phyloP scores from a whole-genome alignment of 1,139 yeast species.

The Scheffersomyces titani region DNA sequence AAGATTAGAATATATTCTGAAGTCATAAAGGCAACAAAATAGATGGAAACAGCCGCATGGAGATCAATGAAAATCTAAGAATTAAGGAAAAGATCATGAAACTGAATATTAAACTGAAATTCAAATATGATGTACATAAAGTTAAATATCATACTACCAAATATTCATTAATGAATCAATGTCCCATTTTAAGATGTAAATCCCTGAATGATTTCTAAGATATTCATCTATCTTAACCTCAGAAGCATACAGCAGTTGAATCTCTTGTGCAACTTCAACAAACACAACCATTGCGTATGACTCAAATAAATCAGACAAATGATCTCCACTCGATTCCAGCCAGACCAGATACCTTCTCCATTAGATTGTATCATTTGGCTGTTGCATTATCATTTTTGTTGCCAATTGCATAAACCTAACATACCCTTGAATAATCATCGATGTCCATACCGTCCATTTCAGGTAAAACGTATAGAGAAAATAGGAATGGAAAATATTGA shows the following conservation, averaged over 20 bases:
- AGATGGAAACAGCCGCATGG: constrained; percentile 1
- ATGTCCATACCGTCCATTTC: constrained; percentile 55
- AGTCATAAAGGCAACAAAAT: constrained; percentile 1
- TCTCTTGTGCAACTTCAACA: no score
- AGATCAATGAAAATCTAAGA: background rate
- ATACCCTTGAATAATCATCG: constrained; percentile 56
- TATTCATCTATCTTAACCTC: background rate
- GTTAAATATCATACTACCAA: background rate
- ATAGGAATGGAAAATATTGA: background rate
- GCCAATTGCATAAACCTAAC: constrained; percentile 18
- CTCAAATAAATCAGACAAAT: background rate
- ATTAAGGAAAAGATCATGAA: background rate
- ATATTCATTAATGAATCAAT: background rate
- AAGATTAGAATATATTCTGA: constrained; percentile 9
- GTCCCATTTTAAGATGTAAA: no score
- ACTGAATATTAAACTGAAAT: background rate
- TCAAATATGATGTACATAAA: background rate
- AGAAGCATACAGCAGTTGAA: background rate
- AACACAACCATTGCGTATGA: background rate
- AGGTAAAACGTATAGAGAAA: background rate
- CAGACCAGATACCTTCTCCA: background rate
- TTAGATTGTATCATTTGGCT: background rate
- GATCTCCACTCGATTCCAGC: background rate
- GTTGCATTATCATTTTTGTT: background rate
- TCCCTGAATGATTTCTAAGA: no score